These are phyloP conservation scores for Corynascus novoguineensis DNA, from an alignment of 495 filamentous ascomycete species.

Conservation along the genomic window DNA sequence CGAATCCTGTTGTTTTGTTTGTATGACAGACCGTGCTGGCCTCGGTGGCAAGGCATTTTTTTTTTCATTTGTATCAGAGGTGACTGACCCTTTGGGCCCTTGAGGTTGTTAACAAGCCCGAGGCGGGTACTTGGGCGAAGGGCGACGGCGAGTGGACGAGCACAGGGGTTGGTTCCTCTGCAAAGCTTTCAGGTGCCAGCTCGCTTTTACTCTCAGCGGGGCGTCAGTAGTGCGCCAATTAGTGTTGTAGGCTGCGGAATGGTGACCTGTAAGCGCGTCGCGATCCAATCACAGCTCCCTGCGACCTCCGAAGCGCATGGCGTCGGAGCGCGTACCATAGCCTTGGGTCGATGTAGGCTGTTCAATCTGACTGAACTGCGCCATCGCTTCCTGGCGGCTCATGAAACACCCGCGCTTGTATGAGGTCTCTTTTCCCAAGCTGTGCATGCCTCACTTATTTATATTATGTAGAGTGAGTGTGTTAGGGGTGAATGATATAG, in stretches of 20 bases:
- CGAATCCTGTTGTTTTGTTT: background rate
- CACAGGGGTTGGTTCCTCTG: too few species aligned
- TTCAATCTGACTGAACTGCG: background rate
- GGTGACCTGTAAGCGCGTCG: constrained; percentile 2
- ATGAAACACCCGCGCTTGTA: constrained; percentile 13
- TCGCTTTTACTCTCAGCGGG: too few species aligned
- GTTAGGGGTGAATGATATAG: too few species aligned
- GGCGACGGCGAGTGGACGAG: too few species aligned
- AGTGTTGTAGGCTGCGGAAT: background rate
- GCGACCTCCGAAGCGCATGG: background rate
- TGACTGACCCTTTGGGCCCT: too few species aligned
- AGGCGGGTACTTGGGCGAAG: too few species aligned
- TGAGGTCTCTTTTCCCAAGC: background rate
- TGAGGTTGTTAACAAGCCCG: too few species aligned
- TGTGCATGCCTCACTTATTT: too few species aligned
- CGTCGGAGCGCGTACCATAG: background rate
- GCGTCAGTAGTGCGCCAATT: too few species aligned
- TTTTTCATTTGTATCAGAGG: too few species aligned
- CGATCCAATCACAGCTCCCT: constrained; percentile 1
- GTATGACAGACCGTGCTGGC: background rate
- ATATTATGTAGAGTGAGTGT: too few species aligned
- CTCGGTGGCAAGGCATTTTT: too few species aligned
- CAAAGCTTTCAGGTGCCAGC: background rate
- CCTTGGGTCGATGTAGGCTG: background rate
- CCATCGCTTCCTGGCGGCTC: constrained; percentile 5